Evolutionary conservation across 345 rosid species (phyloP).

Genomic region (Hirschfeldia incana): DNA sequence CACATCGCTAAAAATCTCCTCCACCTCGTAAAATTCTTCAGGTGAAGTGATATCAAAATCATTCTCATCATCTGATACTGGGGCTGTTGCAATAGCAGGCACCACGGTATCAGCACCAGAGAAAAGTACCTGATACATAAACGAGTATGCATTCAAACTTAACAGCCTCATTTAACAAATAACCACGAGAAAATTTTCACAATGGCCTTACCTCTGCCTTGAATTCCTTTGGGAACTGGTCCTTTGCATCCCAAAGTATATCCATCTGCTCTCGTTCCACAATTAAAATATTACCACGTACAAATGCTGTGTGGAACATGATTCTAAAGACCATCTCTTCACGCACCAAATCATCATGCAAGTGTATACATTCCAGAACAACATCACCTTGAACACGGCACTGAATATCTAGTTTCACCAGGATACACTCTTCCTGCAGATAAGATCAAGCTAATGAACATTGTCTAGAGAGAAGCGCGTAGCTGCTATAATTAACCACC

Average conservation of each 20-base stretch:
- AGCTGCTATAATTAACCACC: neutral
- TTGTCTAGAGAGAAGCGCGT: neutral
- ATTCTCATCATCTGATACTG: conserved; percentile 58
- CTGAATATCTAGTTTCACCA: conserved; percentile 77
- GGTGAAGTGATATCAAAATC: conserved; percentile 75
- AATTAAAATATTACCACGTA: conserved; percentile 70
- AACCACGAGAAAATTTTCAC: conserved; percentile 28
- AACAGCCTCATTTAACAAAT: conserved; percentile 42
- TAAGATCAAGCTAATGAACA: conserved; percentile 14
- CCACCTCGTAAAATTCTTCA: conserved; percentile 96
- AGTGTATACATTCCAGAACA: conserved; percentile 89
- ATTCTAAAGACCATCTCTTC: conserved; percentile 86
- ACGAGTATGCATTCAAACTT: conserved; percentile 72
- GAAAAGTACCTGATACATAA: conserved; percentile 87
- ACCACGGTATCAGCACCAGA: conserved; percentile 69
- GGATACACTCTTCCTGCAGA: conserved; percentile 77
- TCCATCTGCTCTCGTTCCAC: conserved; percentile 82
- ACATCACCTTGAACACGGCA: conserved; percentile 94
- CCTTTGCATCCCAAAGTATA: conserved; percentile 84
- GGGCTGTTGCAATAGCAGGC: conserved; percentile 54
- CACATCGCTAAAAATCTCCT: conserved; percentile 83
- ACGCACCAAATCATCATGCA: conserved; percentile 62
- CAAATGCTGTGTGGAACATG: conserved; percentile 93
- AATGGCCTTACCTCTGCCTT: conserved; percentile 80
- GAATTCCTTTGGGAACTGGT: conserved; percentile 72